Conservation (phyloP, 73 alveolate genomes). For the Paraurostyla sp. region DNA sequence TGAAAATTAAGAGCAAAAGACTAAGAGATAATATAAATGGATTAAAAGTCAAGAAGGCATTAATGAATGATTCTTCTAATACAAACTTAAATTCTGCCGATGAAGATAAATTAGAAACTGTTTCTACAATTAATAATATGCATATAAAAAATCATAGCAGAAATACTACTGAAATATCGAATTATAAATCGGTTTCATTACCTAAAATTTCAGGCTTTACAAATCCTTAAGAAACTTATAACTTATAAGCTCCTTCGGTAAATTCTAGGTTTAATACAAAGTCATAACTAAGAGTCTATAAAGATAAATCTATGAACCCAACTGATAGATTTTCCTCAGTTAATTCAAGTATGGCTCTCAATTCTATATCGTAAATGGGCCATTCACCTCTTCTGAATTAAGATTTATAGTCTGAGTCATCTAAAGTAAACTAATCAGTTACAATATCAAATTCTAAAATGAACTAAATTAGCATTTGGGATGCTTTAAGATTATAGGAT, state of each 20-base stretch:
- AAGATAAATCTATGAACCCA: neutral
- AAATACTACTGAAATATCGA: too few relatives aligned
- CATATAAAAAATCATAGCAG: too few relatives aligned
- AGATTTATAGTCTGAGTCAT: neutral
- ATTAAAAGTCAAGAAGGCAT: too few relatives aligned
- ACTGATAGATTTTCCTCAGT: neutral
- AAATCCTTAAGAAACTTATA: neutral
- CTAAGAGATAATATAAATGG: too few relatives aligned
- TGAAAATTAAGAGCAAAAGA: too few relatives aligned
- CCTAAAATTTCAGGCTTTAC: neutral
- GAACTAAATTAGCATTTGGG: slow-evolving; percentile 41
- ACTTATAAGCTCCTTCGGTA: neutral
- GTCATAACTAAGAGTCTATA: neutral
- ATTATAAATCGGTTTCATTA: neutral
- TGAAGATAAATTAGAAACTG: too few relatives aligned
- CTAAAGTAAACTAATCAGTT: neutral
- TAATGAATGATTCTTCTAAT: too few relatives aligned
- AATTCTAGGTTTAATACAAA: neutral
- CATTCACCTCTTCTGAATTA: neutral
- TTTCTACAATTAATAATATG: too few relatives aligned
- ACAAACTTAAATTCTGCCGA: too few relatives aligned
- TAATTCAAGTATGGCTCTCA: neutral
- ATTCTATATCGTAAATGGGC: neutral
- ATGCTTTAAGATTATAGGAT: slow-evolving; percentile 36
- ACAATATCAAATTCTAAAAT: neutral